These are phyloP conservation scores for Botryotinia calthae DNA, from an alignment of 2,329 filamentous ascomycete species.

Conservation along the genomic window DNA sequence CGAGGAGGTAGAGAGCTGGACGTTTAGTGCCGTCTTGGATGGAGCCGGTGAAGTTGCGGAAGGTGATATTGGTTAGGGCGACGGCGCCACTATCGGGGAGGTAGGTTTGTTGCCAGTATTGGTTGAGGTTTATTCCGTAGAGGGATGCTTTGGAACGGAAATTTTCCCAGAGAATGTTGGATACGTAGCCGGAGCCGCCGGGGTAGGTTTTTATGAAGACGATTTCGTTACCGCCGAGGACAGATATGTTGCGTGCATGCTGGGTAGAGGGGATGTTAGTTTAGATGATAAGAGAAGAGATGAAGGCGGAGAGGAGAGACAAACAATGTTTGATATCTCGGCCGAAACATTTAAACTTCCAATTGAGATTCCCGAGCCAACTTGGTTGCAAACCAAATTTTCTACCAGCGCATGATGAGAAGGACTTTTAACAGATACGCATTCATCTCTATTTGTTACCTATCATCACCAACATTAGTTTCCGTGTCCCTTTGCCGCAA, in stretches of 20 bases:
- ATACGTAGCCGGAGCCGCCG: conserved; percentile 41
- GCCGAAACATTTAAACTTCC: conserved; percentile 33
- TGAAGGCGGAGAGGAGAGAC: too few species aligned
- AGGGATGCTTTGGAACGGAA: conserved; percentile 32
- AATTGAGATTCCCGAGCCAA: conserved; percentile 41
- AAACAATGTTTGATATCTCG: conserved; percentile 18
- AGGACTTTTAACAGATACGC: conserved; percentile 42
- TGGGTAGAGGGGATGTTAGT: not conserved
- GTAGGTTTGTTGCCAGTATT: conserved; percentile 33
- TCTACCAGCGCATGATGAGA: conserved; percentile 40
- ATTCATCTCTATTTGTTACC: conserved; percentile 42
- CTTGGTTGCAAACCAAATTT: conserved; percentile 41
- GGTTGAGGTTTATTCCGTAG: conserved; percentile 33
- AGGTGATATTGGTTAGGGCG: conserved; percentile 29
- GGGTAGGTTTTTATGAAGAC: conserved; percentile 43
- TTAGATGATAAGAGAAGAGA: not conserved
- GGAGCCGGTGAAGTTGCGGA: conserved; percentile 36
- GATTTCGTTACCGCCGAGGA: conserved; percentile 41
- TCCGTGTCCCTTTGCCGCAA: not conserved
- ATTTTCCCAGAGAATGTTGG: conserved; percentile 39
- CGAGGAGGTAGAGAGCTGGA: conserved; percentile 38
- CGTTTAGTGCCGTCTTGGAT: conserved; percentile 34
- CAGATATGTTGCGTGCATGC: conserved; percentile 38
- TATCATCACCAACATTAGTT: not conserved
- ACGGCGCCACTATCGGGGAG: conserved; percentile 35